Evolutionary conservation across 1,284 basidiomycete genomes (phyloP), one percentile per base, ranked within the genome.

Genomic region (Apiotrichum mycotoxinovorans): DNA sequence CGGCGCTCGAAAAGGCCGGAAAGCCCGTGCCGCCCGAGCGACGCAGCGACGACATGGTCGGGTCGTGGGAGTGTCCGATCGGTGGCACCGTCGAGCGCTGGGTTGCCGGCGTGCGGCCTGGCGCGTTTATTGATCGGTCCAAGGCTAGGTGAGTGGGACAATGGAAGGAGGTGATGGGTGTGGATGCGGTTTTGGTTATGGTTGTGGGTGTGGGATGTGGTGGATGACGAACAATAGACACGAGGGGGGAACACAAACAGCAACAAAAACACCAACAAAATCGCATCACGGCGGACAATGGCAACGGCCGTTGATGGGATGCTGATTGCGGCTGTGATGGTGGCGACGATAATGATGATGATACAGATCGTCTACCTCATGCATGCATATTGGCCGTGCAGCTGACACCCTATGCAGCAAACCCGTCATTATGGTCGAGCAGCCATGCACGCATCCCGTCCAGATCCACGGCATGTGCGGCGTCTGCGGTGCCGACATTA

Each of bases 391-490:
- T 11, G 10, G 20, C 11, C 23, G 11, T 23, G 23, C 35, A 8
- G 17, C 11, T 17, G 4, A 52, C 56, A 56, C 53, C 4, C 9
- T 34, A 2, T 23, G 4, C 56, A 75, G 71, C 26, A 81, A 78
- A 54, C 80, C 87, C 1, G 82, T 85, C 52, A 76, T 91, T 25
- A 78, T 82, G 44, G 79, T 95, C 62, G 78, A 84, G 48, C 91
- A 95, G 74, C 87, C 89, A 20, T 98, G 94, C 79, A 91, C 89
- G 51, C 94, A 98, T 76, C 89, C 89, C 49, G 87, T 95, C 65
- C 93, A 97, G 76, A 82, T 95, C 57, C 86, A 87, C 38, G 95
- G 95, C 1, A 82, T 98, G 59, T 98, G 94, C 73, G 92, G 89
- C 2, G 76, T 95, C 33, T 98, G 94, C 72, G 94, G 93, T 38